These are phyloP conservation scores for Aspergillus hiratsukae DNA, from an alignment of 2,329 filamentous ascomycete genomes.

Conservation along the genomic window DNA sequence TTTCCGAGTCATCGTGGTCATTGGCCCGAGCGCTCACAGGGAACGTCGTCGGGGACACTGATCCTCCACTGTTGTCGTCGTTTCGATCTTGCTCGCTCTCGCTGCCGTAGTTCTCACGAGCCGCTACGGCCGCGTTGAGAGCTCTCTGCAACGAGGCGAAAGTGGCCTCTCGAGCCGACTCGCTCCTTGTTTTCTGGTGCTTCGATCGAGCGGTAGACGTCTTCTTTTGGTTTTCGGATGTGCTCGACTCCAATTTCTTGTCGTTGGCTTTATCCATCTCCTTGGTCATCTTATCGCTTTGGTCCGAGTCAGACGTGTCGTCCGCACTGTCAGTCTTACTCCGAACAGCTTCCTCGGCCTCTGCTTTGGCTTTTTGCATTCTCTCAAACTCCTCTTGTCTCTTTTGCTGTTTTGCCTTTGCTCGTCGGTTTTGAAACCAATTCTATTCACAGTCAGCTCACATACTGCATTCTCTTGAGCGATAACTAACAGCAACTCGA, in stretches of 20 bases:
- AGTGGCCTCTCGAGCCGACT: slow-evolving; percentile 38
- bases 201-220: slow-evolving; percentile 23
- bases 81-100: slow-evolving; percentile 16
- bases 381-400: slow-evolving; percentile 47
- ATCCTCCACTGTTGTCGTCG: slow-evolving; percentile 22
- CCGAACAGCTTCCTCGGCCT: slow-evolving; percentile 33
- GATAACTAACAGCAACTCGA: slow-evolving; percentile 45
- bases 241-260: slow-evolving; percentile 22
- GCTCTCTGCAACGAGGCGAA: slow-evolving; percentile 43
- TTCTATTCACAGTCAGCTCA: slow-evolving; percentile 35
- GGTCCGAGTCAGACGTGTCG: slow-evolving; percentile 19
- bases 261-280: slow-evolving; percentile 22
- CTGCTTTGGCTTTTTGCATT: slow-evolving; percentile 38
- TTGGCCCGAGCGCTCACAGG: slow-evolving; percentile 14
- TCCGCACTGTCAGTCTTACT: slow-evolving; percentile 26
- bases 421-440: slow-evolving; percentile 51
- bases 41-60: slow-evolving; percentile 26
- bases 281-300: slow-evolving; percentile 14
- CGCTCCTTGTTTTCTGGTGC: slow-evolving; percentile 35
- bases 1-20: slow-evolving; percentile 7
- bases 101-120: slow-evolving; percentile 29
- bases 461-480: background rate
- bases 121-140: slow-evolving; percentile 40
- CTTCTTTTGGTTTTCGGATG: slow-evolving; percentile 18
- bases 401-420: slow-evolving; percentile 50